Conservation (phyloP, 306 rosid genomes). For the Sicyos edulis region DNA sequence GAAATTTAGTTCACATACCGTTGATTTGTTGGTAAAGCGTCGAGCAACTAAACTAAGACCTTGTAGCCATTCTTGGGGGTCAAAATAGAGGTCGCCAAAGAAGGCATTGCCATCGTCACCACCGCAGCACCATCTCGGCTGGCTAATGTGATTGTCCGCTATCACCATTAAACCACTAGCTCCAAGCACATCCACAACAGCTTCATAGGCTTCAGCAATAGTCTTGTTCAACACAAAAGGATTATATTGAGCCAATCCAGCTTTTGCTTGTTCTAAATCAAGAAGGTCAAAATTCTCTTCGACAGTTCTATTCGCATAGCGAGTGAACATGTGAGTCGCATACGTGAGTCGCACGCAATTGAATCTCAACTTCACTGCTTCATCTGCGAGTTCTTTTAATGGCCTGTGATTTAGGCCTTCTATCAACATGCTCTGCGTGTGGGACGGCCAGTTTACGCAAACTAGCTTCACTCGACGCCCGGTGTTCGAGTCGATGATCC, state of each 20-base stretch:
- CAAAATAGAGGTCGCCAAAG: conserved; percentile 40
- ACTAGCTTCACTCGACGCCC: conserved; percentile 33
- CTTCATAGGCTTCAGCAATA: conserved; percentile 31
- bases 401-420: conserved; percentile 44
- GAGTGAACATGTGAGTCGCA: conserved; percentile 53
- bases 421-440: conserved; percentile 38
- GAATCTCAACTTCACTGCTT: conserved; percentile 17
- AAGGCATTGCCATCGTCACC: conserved; percentile 52
- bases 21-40: conserved; percentile 23
- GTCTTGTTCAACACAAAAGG: conserved; percentile 34
- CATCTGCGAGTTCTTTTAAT: conserved; percentile 26
- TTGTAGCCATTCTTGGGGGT: conserved; percentile 36
- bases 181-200: conserved; percentile 34
- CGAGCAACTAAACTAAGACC: conserved; percentile 42
- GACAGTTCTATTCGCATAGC: conserved; percentile 18
- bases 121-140: conserved; percentile 49
- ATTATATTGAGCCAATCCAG: conserved; percentile 30
- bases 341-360: conserved; percentile 51
- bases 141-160: conserved; percentile 51
- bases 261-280: conserved; percentile 23
- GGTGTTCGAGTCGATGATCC: conserved; percentile 37
- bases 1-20: conserved; percentile 11
- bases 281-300: conserved; percentile 21
- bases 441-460: conserved; percentile 40
- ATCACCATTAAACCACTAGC: conserved; percentile 34